Evolutionary conservation across 306 rosid genomes (phyloP), one percentile per base, ranked within the genome.

Genomic region (Cicer bijugum): DNA sequence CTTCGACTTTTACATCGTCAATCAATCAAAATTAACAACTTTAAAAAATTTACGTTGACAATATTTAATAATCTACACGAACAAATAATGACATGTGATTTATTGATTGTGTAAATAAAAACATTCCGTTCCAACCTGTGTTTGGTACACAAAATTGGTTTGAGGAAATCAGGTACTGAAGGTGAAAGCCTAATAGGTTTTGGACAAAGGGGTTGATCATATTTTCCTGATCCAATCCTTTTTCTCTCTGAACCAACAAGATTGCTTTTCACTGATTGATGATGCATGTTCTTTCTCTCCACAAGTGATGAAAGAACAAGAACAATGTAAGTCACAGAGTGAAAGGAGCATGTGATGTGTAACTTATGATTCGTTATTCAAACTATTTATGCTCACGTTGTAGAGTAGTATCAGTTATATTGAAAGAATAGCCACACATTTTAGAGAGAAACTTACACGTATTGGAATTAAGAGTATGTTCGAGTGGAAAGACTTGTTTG

Each of bases 201-300:
- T 0, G 96, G 98, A 67, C 96, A 92, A 63, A 92, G 82, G 12
- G 96, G 96, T 55, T 76, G 92, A 19, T 74, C 85, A 56, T 71
- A 78, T 37, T 52, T 69, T 9, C 55, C 82, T 46, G 78, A 63
- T 47, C 72, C 86, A 55, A 78, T 77, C 78, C 62, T 77, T 75
- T 83, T 80, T 44, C 77, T 78, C 4, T 84, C 81, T 45, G 83
- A 17, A 35, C 43, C 95, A 40, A 58, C 76, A 46, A 88, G 80
- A 56, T 85, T 82, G 78, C 87, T 87, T 79, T 86, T 88, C 75
- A 84, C 81, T 69, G 81, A 82, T 64, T 83, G 85, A 67, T 71
- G 91, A 72, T 89, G 85, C 94, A 90, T 92, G 11, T 43, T 33
- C 42, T 23, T 37, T 67, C 39, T 62, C 47, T 73, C 64, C 37